Evolutionary conservation across 129 eudicot species (phyloP).

Genomic region (Heracleum sosnowskyi): DNA sequence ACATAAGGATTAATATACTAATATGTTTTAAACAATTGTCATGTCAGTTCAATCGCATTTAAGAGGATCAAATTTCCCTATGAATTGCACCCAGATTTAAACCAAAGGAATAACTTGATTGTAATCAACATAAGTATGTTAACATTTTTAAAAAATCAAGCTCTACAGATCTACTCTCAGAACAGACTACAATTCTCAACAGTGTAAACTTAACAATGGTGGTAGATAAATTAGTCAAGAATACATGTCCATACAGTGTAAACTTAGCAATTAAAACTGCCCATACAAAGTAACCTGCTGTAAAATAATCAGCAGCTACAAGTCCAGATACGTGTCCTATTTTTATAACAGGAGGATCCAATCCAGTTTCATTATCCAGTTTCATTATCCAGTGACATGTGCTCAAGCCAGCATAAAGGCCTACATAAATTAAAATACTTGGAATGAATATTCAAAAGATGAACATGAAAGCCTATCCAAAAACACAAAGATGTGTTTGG

Average conservation of each 20-base stretch:
- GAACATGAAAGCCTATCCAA: no score
- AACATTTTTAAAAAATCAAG: not conserved
- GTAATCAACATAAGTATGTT: not conserved
- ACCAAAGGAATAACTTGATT: not conserved
- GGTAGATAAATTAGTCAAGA: not conserved
- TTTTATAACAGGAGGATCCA: constrained; percentile 69
- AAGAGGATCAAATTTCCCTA: not conserved
- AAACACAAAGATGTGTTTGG: not conserved
- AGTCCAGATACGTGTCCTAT: constrained; percentile 79
- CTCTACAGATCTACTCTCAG: not conserved
- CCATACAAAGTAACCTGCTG: constrained; percentile 76
- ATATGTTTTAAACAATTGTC: not conserved
- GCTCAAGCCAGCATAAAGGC: constrained; percentile 75
- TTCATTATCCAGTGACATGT: constrained; percentile 76
- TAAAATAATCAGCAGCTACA: constrained; percentile 79
- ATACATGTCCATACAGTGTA: constrained; percentile 31
- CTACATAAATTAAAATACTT: constrained; percentile 26
- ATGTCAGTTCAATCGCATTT: not conserved
- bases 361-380: no score
- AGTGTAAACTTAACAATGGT: not conserved
- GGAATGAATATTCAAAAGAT: not conserved
- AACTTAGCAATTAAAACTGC: constrained; percentile 69
- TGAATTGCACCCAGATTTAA: not conserved
- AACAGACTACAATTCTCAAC: not conserved
- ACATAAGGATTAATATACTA: not conserved